phyloP scores from a whole-genome alignment of 305 asterid species.

The Rubia peregrina region DNA sequence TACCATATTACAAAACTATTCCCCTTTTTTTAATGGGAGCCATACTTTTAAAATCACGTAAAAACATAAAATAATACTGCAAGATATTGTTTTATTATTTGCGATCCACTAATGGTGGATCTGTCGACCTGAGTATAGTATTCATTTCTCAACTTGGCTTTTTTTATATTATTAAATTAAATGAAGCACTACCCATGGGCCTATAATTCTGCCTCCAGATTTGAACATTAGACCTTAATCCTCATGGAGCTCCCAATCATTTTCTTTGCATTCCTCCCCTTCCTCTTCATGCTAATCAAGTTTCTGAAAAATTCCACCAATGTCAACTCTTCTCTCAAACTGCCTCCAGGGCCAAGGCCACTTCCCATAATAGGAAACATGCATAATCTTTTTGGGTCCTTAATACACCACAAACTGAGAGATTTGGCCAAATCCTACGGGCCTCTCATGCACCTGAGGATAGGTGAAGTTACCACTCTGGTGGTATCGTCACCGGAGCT shows the following conservation, averaged over 20 bases:
- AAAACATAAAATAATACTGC: too few species aligned
- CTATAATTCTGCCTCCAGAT: background rate
- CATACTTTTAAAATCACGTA: too few species aligned
- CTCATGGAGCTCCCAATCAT: background rate
- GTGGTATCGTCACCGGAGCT: slow-evolving; percentile 7
- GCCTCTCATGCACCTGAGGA: background rate
- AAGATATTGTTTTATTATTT: too few species aligned
- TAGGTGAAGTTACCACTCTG: slow-evolving; percentile 8
- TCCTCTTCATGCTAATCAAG: slow-evolving; percentile 6
- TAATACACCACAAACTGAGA: slow-evolving; percentile 4
- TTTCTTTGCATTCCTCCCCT: background rate
- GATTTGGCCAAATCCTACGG: slow-evolving; percentile 1
- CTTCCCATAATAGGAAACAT: slow-evolving; percentile 5
- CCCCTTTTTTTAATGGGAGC: too few species aligned
- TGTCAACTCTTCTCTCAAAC: background rate
- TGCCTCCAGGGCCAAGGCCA: slow-evolving; percentile 8
- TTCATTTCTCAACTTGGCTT: background rate
- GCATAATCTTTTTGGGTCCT: slow-evolving; percentile 3
- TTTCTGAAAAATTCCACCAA: background rate
- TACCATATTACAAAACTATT: too few species aligned
- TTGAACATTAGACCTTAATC: background rate
- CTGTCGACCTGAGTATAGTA: too few species aligned
- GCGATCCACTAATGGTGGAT: too few species aligned
- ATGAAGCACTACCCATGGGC: too few species aligned
- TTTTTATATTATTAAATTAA: too few species aligned